Base-by-base conservation (phyloP, 169 alveolate genomes). In the Plasmodium relictum region DNA sequence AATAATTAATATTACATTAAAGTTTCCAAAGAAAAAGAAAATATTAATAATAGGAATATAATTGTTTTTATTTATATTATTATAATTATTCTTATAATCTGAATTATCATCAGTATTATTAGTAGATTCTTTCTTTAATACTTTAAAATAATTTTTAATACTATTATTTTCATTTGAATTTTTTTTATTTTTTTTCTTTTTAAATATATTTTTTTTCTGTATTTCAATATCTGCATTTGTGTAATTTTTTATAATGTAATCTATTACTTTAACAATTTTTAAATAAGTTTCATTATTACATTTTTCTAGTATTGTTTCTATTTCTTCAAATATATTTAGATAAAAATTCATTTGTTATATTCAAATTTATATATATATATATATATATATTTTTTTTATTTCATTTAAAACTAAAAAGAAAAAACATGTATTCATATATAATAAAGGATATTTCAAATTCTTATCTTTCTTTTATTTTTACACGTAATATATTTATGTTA, bases 61-160 rank as follows among this genome's bases (percentile, higher is more conserved):
- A 20, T 86, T 69, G 0, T 65, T 71, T n/a, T 71, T 50, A 44
- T n/a, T 56, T 68, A n/a, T n/a, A 16, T 3, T n/a, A 7, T 20
- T 62, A 31, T 48, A 48, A 31, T 65, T 39, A 4, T 20, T 65
- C 20, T 12, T 56, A 8, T 22, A 56, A 1, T 44, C 89, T 78
- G 56, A 70, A 31, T 12, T 39, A 3, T 12, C 22, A 39, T 65
- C 52, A 20, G 16, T 26, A 0, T 22, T 66, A 6, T 18, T 6
- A 22, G 26, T 50, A 24, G 61, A 2, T 37, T 74, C 88, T 20
- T 45, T 63, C 22, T 86, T 63, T 10, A 86, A 20, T 0, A 86
- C 78, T 70, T 86, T 69, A 58, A 86, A 86, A 52, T 71, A 86
- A 45, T 86, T 86, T 63, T 48, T 70, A 10, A 86, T 86, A 18